Evolutionary conservation across 495 filamentous ascomycete species (phyloP).

Genomic region (Penicillium riverlandense): DNA sequence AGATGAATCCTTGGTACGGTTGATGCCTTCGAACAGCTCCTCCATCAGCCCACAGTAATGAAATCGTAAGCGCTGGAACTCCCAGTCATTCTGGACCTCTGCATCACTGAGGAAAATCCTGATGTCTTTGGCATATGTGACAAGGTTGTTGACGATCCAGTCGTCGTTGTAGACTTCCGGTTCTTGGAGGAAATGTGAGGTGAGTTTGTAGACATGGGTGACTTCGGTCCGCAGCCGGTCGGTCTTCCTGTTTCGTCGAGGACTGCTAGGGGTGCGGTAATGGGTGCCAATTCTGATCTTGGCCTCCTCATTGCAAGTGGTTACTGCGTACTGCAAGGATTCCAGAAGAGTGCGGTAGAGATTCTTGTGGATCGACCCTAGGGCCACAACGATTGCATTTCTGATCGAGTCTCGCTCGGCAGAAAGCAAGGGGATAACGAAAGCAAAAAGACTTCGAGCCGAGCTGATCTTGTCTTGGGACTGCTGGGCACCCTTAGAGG

Average conservation of each 20-base stretch:
- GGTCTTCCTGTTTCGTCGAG: slow-evolving; percentile 67
- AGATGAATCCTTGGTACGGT: slow-evolving; percentile 74
- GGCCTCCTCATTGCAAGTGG: slow-evolving; percentile 78
- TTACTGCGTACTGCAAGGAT: slow-evolving; percentile 77
- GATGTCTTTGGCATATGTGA: slow-evolving; percentile 83
- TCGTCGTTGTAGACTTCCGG: slow-evolving; percentile 78
- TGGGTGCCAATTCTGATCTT: slow-evolving; percentile 71
- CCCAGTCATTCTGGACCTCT: slow-evolving; percentile 93
- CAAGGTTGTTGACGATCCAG: slow-evolving; percentile 86
- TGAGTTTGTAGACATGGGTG: slow-evolving; percentile 90
- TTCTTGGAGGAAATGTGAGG: slow-evolving; percentile 80
- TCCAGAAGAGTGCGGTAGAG: slow-evolving; percentile 92
- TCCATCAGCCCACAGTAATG: slow-evolving; percentile 94
- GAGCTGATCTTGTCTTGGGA: slow-evolving; percentile 79
- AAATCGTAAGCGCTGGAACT: slow-evolving; percentile 83
- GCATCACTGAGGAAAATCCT: slow-evolving; percentile 89
- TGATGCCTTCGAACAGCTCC: slow-evolving; percentile 85
- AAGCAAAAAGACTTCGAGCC: slow-evolving; percentile 79
- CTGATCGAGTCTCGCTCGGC: slow-evolving; percentile 69
- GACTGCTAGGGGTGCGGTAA: slow-evolving; percentile 68
- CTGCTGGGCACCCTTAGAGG: slow-evolving; percentile 63
- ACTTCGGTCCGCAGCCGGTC: slow-evolving; percentile 88
- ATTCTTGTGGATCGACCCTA: slow-evolving; percentile 91
- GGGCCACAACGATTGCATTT: slow-evolving; percentile 82
- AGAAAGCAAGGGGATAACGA: slow-evolving; percentile 79